Base-by-base conservation (phyloP, 1,139 yeast genomes). In the Magnusiomyces clavatus region DNA sequence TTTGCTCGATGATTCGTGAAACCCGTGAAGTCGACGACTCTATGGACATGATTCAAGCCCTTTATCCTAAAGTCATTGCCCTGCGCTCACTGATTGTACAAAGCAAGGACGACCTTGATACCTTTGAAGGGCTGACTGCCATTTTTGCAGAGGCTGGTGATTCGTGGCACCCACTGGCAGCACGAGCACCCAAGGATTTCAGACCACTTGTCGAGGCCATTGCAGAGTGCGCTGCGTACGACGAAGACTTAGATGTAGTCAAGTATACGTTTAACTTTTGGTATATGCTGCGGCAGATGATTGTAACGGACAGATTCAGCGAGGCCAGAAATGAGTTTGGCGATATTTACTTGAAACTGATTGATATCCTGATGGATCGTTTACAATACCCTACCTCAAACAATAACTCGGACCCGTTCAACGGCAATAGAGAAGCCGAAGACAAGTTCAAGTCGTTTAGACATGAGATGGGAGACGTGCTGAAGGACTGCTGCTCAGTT, bases 381-480 rank as follows among this genome's bases (percentile, higher is more conserved):
- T 73, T 94, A 58, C 80, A 81, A 51, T 90, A 90, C 66, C 98
- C 97, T 8, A 75, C 71, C 2, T 68, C 66, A 1, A 73, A 71
- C 36, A 74, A 73, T 34, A 57, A 58, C 11, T 16, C 41, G 5
- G 72, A 71, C 48, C 65, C 78, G 43, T 82, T 83, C 58, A 74
- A 72, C 45, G 83, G 82, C 39, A 83, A 82, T 61, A 77, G 76
- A 56, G 97, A 89, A 66, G 86, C 81, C 54, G 96, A 89, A 65
- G 99, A 92, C 64, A 87, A 87, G 66, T 94, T 94, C 67, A 83
- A 87, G 62, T 95, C 88, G 52, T 92, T 90, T 69, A 77, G 99
- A 62, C 94, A 92, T 68, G 96, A 89, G 57, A 87, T 92, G 86
- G 97, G 97, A 35, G 97, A 92, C 66, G 96, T 92, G 12, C 73